Base-by-base conservation (phyloP, 1,139 yeast genomes). In the Trichomonascaceae sp. region DNA sequence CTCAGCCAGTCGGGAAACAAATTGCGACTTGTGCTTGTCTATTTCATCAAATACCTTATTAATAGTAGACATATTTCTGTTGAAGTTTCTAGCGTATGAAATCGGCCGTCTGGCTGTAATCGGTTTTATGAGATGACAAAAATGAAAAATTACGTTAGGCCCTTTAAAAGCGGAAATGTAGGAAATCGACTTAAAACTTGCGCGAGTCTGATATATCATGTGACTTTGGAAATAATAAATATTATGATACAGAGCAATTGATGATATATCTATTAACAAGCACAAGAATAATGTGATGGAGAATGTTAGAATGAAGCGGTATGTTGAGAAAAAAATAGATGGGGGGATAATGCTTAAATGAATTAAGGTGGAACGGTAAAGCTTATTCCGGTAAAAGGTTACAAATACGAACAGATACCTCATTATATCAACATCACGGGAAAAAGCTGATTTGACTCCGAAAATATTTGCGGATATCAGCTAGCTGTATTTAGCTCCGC, bases 1-100 rank as follows among this genome's bases (percentile, higher is more conserved):
- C 55, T 84, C 77, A 50, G 82, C 73, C 58, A 93, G 78, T 63
- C 95, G 44, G 19, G 63, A 58, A 54, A 72, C 68, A 61, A 66
- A 72, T 56, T 61, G 57, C 17, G 67, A 58, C 63, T 71, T 63
- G 47, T 69, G 65, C 48, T 62, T 62, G 55, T 66, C 67, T 55
- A 71, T 62, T 50, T 64, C 64, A 12, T 15, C 52, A 43, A 45
- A 47, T 8, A 50, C 44, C 13, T 43, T 19, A 36, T 48, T 36
- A 13, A 44, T 19, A 36, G 41, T 36, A 36, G 41, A 36, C 41
- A 36, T 36, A 17, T 36, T 36, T 13, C 41, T 36, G 32, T 27
- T 27, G 32, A 27, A 2, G 32, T 6, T 2, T 27, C 32, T 27
- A 12, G 32, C 9, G 32, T 27, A 6, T 7, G 9, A 6, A 27